phyloP scores from a whole-genome alignment of 495 filamentous ascomycete species.

The Aspergillus taichungensis region DNA sequence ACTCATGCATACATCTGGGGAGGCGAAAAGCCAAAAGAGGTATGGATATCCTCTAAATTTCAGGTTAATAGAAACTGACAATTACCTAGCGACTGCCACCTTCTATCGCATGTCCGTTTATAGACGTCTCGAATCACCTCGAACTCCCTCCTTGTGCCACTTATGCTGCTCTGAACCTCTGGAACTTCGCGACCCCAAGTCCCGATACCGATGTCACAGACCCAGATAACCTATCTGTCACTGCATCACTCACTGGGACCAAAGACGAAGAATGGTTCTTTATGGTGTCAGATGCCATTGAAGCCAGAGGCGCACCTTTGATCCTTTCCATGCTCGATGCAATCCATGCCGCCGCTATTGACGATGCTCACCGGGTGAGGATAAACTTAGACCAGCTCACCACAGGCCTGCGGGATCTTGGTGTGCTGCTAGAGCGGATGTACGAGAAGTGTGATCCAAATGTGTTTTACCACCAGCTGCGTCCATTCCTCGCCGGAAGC shows the following conservation, averaged over 20 bases:
- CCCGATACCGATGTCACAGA: slow-evolving; percentile 63
- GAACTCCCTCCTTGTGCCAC: slow-evolving; percentile 90
- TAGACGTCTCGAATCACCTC: slow-evolving; percentile 66
- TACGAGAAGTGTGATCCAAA: slow-evolving; percentile 79
- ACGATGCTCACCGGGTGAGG: slow-evolving; percentile 58
- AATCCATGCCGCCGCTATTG: slow-evolving; percentile 57
- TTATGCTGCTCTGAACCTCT: slow-evolving; percentile 79
- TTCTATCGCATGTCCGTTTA: slow-evolving; percentile 69
- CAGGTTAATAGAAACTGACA: neutral
- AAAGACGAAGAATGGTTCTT: slow-evolving; percentile 98
- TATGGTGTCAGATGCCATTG: slow-evolving; percentile 87
- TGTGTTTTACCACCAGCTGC: slow-evolving; percentile 84
- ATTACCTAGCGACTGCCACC: slow-evolving; percentile 62
- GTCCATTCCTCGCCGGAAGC: slow-evolving; percentile 85
- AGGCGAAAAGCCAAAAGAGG: slow-evolving; percentile 69
- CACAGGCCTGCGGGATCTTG: slow-evolving; percentile 74
- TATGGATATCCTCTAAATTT: slow-evolving; percentile 20
- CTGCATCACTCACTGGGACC: slow-evolving; percentile 83
- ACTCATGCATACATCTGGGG: slow-evolving; percentile 94
- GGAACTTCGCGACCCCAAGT: slow-evolving; percentile 83
- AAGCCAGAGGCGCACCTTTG: slow-evolving; percentile 78
- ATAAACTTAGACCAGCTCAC: slow-evolving; percentile 65
- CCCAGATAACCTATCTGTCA: slow-evolving; percentile 71
- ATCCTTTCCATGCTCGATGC: slow-evolving; percentile 79
- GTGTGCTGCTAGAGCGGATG: slow-evolving; percentile 65